Percentiles rank a stretch among this genome's conserved stretches.
Conservation (phyloP, 164 flowering plant species). For the Protea cynaroides region DNA sequence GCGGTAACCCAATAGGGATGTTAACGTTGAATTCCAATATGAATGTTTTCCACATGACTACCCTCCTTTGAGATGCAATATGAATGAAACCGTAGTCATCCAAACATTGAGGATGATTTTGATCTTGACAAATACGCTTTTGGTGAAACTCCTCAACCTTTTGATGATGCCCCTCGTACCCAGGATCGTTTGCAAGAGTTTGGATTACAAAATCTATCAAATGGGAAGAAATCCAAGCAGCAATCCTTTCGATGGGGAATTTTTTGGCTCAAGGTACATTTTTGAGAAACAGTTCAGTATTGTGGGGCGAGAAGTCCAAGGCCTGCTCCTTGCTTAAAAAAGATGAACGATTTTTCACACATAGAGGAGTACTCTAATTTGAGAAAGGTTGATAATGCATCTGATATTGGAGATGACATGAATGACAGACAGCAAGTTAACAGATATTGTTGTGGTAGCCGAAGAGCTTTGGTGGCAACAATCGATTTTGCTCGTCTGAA, state of each 20-base stretch:
- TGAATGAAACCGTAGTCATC: no score
- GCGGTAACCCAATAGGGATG: constrained; percentile 22
- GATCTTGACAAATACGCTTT: no score
- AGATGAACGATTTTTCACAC: constrained; percentile 30
- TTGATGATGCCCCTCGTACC: constrained; percentile 26
- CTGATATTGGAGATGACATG: constrained; percentile 54
- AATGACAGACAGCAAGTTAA: no score
- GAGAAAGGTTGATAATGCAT: no score
- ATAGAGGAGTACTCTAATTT: no score
- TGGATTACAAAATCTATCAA: constrained; percentile 36
- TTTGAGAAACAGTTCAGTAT: constrained; percentile 40
- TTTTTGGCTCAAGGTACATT: no score
- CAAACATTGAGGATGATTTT: no score
- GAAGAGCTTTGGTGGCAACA: no score
- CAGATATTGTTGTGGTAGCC: no score
- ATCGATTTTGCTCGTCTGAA: no score
- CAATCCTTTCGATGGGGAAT: constrained; percentile 43
- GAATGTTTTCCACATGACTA: constrained; percentile 37
- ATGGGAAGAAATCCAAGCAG: constrained; percentile 41
- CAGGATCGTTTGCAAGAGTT: constrained; percentile 35
- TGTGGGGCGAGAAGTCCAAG: constrained; percentile 36
- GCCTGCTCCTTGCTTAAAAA: constrained; percentile 38
- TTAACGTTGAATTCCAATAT: constrained; percentile 13
- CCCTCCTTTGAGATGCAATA: no score
- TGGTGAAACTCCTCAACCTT: no score